A percentile compares a stretch with the other conserved stretches of the same genome.
phyloP scores from a whole-genome alignment of 2,329 filamentous ascomycete genomes.

The Xylariaceae sp. region DNA sequence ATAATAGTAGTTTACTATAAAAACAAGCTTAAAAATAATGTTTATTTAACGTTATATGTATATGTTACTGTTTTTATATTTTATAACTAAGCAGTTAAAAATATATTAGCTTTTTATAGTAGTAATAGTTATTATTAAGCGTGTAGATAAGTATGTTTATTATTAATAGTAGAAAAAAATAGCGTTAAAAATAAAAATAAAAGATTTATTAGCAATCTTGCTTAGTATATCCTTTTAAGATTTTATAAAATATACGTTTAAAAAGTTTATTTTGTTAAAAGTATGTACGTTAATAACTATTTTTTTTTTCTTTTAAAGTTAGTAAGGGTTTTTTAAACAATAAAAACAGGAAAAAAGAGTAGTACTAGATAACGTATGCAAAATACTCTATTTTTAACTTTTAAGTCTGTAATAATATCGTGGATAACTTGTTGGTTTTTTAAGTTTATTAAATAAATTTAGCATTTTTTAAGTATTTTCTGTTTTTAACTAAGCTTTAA shows the following conservation, averaged over 20 bases:
- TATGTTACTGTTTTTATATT: slow-evolving; percentile 11
- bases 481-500: slow-evolving; percentile 3
- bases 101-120: neutral
- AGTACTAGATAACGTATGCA: neutral
- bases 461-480: no score
- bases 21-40: neutral
- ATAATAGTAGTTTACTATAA: slow-evolving; percentile 4
- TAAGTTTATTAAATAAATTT: slow-evolving; percentile 2
- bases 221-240: neutral
- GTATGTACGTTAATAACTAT: neutral
- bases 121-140: neutral
- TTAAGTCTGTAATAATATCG: neutral
- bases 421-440: slow-evolving; percentile 2
- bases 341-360: slow-evolving; percentile 1
- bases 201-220: neutral
- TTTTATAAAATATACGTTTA: slow-evolving; percentile 5
- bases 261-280: slow-evolving; percentile 6
- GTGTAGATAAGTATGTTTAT: neutral
- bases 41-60: slow-evolving; percentile 12
- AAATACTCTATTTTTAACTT: no score
- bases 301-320: slow-evolving; percentile 2
- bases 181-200: slow-evolving; percentile 1
- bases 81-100: slow-evolving; percentile 12
- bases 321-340: neutral
- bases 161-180: slow-evolving; percentile 12